These are phyloP conservation scores for Mayamaea pseudoterrestris DNA, from an alignment of 108 stramenopile genomes.

Conservation along the genomic window DNA sequence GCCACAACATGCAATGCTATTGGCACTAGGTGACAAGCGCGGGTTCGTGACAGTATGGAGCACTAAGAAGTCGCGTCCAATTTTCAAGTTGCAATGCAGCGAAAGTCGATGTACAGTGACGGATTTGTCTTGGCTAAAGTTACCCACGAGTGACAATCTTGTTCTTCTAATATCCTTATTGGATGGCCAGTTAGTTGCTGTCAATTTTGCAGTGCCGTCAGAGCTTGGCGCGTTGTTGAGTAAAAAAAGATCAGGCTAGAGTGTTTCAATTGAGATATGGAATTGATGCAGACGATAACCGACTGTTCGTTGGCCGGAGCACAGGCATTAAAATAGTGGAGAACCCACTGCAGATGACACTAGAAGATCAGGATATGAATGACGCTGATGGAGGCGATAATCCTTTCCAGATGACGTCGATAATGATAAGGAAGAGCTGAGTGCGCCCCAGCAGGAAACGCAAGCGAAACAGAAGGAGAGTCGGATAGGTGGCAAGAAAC, in stretches of 20 bases:
- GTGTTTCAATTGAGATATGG: constrained; percentile 74
- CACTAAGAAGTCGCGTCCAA: constrained; percentile 47
- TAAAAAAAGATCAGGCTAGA: constrained; percentile 25
- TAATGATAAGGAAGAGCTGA: no score
- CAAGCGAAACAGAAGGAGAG: no score
- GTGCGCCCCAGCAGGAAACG: no score
- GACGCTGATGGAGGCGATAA: no score
- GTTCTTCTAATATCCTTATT: constrained; percentile 62
- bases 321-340: no score
- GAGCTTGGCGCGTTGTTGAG: constrained; percentile 64
- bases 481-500: no score
- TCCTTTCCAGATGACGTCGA: no score
- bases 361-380: no score
- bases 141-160: constrained; percentile 16
- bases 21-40: constrained; percentile 74
- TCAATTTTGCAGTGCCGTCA: constrained; percentile 49
- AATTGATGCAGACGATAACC: constrained; percentile 43
- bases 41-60: constrained; percentile 86
- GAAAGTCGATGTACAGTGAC: constrained; percentile 75
- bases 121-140: constrained; percentile 64
- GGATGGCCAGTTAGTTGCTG: constrained; percentile 73
- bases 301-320: no score
- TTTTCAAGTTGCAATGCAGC: constrained; percentile 80
- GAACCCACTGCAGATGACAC: constrained; percentile 62
- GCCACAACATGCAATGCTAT: constrained; percentile 66